These are phyloP conservation scores for Blakeslea trispora DNA, from an alignment of 371 early-diverging fungal genomes.

Conservation along the genomic window DNA sequence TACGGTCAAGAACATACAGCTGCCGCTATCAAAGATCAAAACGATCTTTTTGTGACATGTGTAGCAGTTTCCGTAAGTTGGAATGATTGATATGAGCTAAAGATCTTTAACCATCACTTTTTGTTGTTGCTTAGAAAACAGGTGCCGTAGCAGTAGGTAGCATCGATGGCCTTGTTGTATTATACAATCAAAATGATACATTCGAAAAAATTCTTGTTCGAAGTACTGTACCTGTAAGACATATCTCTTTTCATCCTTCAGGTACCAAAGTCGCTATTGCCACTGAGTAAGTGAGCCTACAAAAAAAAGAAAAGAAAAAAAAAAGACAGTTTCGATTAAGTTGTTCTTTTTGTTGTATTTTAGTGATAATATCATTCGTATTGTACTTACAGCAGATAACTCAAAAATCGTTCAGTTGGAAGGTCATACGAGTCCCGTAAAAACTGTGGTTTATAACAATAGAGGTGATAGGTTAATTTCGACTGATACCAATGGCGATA, in stretches of 20 bases:
- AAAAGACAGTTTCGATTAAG: too few relatives aligned
- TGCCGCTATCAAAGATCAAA: conserved; percentile 16
- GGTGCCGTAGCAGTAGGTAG: conserved; percentile 37
- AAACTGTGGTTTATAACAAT: conserved; percentile 49
- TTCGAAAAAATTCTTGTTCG: conserved; percentile 38
- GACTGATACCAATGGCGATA: conserved; percentile 58
- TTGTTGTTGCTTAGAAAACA: conserved; percentile 17
- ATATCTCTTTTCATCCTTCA: conserved; percentile 27
- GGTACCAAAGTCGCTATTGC: conserved; percentile 46
- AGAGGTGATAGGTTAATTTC: conserved; percentile 52
- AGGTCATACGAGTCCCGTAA: conserved; percentile 46
- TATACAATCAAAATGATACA: conserved; percentile 22
- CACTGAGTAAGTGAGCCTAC: conserved; percentile 48
- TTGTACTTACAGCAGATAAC: conserved; percentile 35
- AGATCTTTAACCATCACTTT: too few relatives aligned
- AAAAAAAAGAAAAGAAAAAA: too few relatives aligned
- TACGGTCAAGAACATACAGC: conserved; percentile 15
- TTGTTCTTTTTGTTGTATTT: too few relatives aligned
- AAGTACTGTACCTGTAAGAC: conserved; percentile 40
- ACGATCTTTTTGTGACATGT: conserved; percentile 18
- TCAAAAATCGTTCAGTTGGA: conserved; percentile 35
- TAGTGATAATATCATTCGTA: conserved; percentile 44
- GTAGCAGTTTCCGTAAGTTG: conserved; percentile 19
- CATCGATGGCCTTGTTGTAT: conserved; percentile 40
- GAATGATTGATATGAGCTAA: too few relatives aligned